phyloP scores from a whole-genome alignment of 2,329 filamentous ascomycete genomes.

The Chrysoporthe austroafricana region DNA sequence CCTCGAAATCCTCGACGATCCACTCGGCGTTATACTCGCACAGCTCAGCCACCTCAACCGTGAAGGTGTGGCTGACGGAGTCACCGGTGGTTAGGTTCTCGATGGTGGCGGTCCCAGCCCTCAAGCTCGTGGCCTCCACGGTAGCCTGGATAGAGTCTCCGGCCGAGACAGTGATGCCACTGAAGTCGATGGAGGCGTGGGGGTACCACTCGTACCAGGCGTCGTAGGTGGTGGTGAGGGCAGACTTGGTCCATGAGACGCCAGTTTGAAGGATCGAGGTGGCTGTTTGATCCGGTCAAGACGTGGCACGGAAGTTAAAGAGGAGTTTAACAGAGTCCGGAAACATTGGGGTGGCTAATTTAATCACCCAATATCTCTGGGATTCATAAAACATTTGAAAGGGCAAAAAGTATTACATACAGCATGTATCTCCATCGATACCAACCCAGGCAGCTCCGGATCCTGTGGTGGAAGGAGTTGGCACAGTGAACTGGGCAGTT shows the following conservation, averaged over 20 bases:
- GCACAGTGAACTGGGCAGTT: constrained; percentile 56
- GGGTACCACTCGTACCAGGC: constrained; percentile 67
- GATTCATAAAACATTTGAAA: background rate
- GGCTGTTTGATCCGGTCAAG: background rate
- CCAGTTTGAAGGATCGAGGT: constrained; percentile 60
- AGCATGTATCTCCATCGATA: constrained; percentile 62
- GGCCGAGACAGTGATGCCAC: constrained; percentile 28
- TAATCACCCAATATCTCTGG: no score
- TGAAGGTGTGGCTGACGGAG: constrained; percentile 55
- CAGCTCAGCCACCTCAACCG: constrained; percentile 45
- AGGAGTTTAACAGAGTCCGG: no score
- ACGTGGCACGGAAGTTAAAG: background rate
- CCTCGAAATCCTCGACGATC: constrained; percentile 62
- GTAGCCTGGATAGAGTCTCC: constrained; percentile 34
- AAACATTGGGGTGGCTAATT: no score
- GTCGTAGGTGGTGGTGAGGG: constrained; percentile 47
- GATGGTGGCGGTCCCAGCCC: constrained; percentile 47
- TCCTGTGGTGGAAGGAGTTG: constrained; percentile 43
- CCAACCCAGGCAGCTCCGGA: constrained; percentile 62
- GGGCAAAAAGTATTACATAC: constrained; percentile 7
- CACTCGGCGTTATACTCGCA: constrained; percentile 64
- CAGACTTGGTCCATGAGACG: constrained; percentile 55
- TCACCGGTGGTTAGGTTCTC: constrained; percentile 54
- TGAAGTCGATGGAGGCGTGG: constrained; percentile 46
- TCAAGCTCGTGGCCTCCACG: constrained; percentile 41